A percentile compares a stretch with the other conserved stretches of the same genome.
phyloP scores from a whole-genome alignment of 169 alveolate genomes.

The Ichthyophthirius multifiliis region DNA sequence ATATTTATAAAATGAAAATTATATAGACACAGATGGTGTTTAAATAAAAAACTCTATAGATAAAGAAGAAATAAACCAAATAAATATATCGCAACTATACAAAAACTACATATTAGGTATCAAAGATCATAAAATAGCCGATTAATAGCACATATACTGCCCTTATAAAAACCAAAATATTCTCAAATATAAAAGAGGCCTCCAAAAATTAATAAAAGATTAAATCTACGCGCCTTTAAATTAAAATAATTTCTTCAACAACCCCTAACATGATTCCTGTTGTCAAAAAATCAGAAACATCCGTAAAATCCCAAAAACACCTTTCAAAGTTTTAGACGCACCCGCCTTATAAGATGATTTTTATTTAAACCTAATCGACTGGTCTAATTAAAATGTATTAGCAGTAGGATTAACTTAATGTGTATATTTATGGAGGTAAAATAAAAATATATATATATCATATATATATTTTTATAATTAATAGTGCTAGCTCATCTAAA shows the following conservation, averaged over 20 bases:
- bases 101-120: no score
- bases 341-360: constrained; percentile 93
- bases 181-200: not conserved
- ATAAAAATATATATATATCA: not conserved
- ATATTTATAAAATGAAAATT: no score
- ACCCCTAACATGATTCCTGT: not conserved
- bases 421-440: constrained; percentile 80
- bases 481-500: constrained; percentile 87
- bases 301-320: constrained; percentile 79
- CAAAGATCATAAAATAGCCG: no score
- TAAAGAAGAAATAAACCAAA: no score
- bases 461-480: not conserved
- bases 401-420: constrained; percentile 89
- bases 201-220: no score
- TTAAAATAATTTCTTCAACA: not conserved
- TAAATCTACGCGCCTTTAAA: no score
- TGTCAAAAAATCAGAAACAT: not conserved
- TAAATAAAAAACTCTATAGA: no score
- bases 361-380: constrained; percentile 88
- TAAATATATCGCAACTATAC: no score
- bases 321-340: constrained; percentile 88
- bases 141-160: no score
- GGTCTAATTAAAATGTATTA: constrained; percentile 81
- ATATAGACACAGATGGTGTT: no score
- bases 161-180: constrained; percentile 5